Base-by-base conservation (phyloP, 2,329 filamentous ascomycete species). In the Microsporum ferrugineum region DNA sequence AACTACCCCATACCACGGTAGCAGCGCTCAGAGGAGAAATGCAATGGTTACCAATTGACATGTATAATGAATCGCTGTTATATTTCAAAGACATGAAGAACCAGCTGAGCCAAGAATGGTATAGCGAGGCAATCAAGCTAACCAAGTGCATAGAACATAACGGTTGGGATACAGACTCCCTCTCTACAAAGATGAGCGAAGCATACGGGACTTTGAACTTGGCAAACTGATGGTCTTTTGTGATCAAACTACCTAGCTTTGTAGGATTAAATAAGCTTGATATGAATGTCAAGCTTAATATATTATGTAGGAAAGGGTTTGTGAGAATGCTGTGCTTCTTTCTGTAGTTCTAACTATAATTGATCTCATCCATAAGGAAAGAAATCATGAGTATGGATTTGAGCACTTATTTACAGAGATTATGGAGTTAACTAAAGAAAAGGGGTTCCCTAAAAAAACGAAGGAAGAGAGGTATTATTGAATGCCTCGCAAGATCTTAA, bases 61-160 rank as follows among this genome's bases (percentile, higher is more conserved):
- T 77, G 0, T 84, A 83, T 68, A 86, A 85, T 63, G 76, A 74
- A 27, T 80, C 79, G 0, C 76, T 85, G 2, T 82, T 85, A 63
- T 76, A 79, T 23, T 80, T 80, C 61, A 51, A 10, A 5, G 45
- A 27, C 27, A 29, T 14, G 10, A 29, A 51, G 23, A 31, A 31
- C 23, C 65, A 39, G 3, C 66, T 69, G n/a, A 73, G 69, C 64
- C 66, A 65, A 14, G 66, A 68, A 10, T 76, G 74, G 75, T 74
- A 68, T 1, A 62, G 65, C 41, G 75, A 71, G 59, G 51, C 51
- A 2, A 1, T 34, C 7, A 23, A 36, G 8, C 5, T 55, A 23
- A 14, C 33, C 12, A 14, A 23, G 51, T 2, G 14, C 3, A 7
- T 55, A 5, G 51, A 55, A 34, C 2, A 17, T 53, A 65, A 67